Base-by-base conservation (phyloP, 352 stramenopile species). In the Globisporangium paroecandrum region DNA sequence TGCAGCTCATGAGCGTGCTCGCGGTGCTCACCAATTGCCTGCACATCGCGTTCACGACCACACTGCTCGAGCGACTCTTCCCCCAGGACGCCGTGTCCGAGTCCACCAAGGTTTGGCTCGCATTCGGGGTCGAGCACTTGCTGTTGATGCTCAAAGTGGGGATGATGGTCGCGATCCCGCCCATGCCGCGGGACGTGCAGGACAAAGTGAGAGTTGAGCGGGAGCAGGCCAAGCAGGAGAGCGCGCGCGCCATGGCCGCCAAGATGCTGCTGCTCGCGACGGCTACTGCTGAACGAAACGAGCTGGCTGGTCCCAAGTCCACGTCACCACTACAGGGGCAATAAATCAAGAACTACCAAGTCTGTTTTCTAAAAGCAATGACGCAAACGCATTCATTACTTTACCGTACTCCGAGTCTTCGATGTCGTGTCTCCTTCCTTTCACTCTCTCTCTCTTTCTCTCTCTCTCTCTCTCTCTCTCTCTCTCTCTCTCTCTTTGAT, bases 1-100 rank as follows among this genome's bases (percentile, higher is more conserved):
- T 99, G 27, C 94, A 99, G 75, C 86, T 98, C 75, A 97, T 98
- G 76, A 97, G 91, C 32, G 89, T 98, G 4, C 82, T 98, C 72
- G 95, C 93, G 10, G 90, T 99, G 66, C 78, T 98, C 54, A 99
- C 96, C 62, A 99, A 98, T 74, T 98, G 94, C 67, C 91, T 97
- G 65, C 84, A 98, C 58, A 90, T 99, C 71, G 93, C 85, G 6
- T 91, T 93, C 71, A 92, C 85, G 25, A 95, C 83, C 29, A 89
- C 82, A 38, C 67, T 89, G 36, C 51, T 93, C 38, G 82, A 93
- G 75, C 76, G 78, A 1, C 70, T 85, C 2, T 47, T 79, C 1
- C 77, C 82, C 1, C 1, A 7, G 2, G 1, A 18, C 10, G 18
- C 1, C 18, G 69, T 85, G 27, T 76, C 69, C 0, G 15, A 69